These are phyloP conservation scores for Elsinoe fawcettii DNA, from an alignment of 2,329 filamentous ascomycete species.

Conservation along the genomic window DNA sequence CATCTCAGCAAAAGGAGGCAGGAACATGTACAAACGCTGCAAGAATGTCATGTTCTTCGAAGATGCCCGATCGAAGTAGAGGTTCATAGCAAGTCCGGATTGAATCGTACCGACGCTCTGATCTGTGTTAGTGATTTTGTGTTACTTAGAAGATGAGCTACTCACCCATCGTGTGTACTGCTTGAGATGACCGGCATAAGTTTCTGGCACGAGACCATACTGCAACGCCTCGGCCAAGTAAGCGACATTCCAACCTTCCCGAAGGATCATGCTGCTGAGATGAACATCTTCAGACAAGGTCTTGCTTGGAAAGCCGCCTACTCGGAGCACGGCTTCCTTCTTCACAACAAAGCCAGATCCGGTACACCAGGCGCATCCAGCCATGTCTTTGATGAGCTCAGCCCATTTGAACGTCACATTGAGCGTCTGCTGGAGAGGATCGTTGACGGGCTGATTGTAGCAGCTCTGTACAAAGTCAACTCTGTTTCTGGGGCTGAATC, in stretches of 20 bases:
- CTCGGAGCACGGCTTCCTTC: slow-evolving; percentile 51
- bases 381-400: slow-evolving; percentile 40
- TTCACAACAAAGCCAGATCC: slow-evolving; percentile 56
- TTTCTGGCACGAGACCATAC: slow-evolving; percentile 52
- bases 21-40: slow-evolving; percentile 4
- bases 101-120: slow-evolving; percentile 3
- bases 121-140: not conserved
- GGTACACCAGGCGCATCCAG: slow-evolving; percentile 52
- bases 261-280: slow-evolving; percentile 52
- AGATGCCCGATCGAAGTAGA: not conserved
- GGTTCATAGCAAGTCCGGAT: not conserved
- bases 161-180: slow-evolving; percentile 48
- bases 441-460: slow-evolving; percentile 54
- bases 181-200: slow-evolving; percentile 49
- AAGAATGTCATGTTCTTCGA: not conserved
- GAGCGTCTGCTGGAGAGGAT: slow-evolving; percentile 52
- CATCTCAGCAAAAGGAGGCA: not conserved
- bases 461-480: slow-evolving; percentile 41
- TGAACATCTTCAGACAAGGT: slow-evolving; percentile 55
- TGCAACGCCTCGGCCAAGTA: slow-evolving; percentile 54
- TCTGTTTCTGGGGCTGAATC: not conserved
- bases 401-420: slow-evolving; percentile 52
- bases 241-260: slow-evolving; percentile 55
- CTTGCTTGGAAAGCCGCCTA: slow-evolving; percentile 55
- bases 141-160: not conserved